phyloP scores from a whole-genome alignment of 495 filamentous ascomycete genomes.

The Chaetomidium leptoderma region DNA sequence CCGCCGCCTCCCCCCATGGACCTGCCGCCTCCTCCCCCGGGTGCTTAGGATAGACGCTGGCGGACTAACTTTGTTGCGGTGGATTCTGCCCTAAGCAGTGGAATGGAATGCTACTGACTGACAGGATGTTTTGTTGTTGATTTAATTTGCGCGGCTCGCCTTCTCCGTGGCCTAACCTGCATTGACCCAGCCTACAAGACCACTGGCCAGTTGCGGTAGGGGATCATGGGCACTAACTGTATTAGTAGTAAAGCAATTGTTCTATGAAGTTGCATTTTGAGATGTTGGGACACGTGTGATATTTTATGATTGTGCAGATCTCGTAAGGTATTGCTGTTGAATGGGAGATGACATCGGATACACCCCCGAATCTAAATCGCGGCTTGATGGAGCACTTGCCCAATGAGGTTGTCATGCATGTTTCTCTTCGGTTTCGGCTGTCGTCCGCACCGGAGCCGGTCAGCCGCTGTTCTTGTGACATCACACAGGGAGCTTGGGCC shows the following conservation, averaged over 20 bases:
- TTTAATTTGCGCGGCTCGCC: conserved; percentile 10
- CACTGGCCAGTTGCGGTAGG: neutral
- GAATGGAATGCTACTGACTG: conserved; percentile 25
- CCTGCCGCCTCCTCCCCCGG: conserved; percentile 68
- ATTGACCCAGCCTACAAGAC: neutral
- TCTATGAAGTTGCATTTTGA: neutral
- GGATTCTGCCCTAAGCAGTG: conserved; percentile 1
- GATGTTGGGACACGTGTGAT: neutral
- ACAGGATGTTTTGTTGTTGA: conserved; percentile 16
- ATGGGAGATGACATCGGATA: too few species aligned
- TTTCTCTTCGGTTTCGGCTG: neutral
- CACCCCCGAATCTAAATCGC: too few species aligned
- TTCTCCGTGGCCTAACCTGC: conserved; percentile 11
- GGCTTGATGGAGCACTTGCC: neutral
- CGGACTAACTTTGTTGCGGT: conserved; percentile 9
- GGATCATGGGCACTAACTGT: conserved; percentile 17
- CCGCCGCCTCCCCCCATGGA: conserved; percentile 75
- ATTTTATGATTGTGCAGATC: too few species aligned
- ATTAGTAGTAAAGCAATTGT: conserved; percentile 15
- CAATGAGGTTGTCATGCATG: neutral
- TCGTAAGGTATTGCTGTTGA: too few species aligned
- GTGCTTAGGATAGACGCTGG: conserved; percentile 35
- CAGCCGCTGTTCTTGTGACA: neutral
- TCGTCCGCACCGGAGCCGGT: neutral
- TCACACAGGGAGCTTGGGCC: too few species aligned